Evolutionary conservation across 2,329 filamentous ascomycete genomes (phyloP).

Genomic region (Fusarium kyushuense): DNA sequence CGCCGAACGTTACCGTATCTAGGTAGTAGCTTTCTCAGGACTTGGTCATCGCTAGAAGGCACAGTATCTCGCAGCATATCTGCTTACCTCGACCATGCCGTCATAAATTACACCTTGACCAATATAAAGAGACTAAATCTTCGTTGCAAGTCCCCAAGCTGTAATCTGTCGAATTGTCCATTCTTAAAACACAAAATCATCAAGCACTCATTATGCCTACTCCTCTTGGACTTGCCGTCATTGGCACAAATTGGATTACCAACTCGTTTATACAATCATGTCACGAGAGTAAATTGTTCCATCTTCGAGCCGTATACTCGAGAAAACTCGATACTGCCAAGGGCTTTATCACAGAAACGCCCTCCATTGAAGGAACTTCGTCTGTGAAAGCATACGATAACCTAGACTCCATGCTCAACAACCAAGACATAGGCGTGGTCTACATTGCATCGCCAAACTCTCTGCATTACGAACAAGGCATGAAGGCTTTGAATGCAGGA

Average conservation of each 20-base stretch:
- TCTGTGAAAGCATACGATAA: constrained; percentile 17
- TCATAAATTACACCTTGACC: neutral
- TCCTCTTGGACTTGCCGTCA: constrained; percentile 34
- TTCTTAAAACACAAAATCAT: too few relatives aligned
- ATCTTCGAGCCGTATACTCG: constrained; percentile 32
- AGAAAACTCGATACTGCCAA: constrained; percentile 33
- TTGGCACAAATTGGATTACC: constrained; percentile 42
- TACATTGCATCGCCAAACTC: constrained; percentile 43
- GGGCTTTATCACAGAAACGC: constrained; percentile 28
- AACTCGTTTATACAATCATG: constrained; percentile 38
- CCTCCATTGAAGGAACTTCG: constrained; percentile 22
- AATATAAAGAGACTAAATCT: neutral
- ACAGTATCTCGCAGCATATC: neutral
- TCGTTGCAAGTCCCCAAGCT: fast-evolving
- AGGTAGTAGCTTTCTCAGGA: neutral
- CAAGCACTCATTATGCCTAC: constrained; percentile 16
- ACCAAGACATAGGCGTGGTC: constrained; percentile 18
- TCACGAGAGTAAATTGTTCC: constrained; percentile 33
- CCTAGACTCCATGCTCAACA: constrained; percentile 26
- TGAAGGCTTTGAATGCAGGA: constrained; percentile 16
- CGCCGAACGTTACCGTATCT: constrained; percentile 4
- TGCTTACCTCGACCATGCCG: neutral
- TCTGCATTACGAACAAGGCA: constrained; percentile 30
- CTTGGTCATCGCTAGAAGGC: neutral
- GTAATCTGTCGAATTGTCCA: fast-evolving